A percentile compares a stretch with the other conserved stretches of the same genome.
phyloP scores from a whole-genome alignment of 2,329 filamentous ascomycete species.

The Macrophomina phaseolina region DNA sequence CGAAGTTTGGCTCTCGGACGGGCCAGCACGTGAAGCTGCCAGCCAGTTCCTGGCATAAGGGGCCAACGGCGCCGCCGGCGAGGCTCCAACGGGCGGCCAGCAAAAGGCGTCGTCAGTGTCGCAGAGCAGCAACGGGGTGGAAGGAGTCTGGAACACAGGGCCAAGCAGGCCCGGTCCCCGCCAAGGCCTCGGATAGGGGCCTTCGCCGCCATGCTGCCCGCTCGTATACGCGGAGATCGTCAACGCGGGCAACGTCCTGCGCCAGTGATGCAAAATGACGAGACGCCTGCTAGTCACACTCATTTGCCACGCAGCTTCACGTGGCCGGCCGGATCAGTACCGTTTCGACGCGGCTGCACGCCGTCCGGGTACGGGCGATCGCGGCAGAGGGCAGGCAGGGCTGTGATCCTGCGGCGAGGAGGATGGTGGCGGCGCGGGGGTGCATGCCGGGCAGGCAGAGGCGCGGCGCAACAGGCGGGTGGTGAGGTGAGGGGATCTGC shows the following conservation, averaged over 20 bases:
- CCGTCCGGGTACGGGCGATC: not conserved
- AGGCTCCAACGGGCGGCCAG: conserved; percentile 13
- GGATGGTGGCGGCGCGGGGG: not conserved
- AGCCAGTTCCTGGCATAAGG: conserved; percentile 1
- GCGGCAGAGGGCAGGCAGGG: not conserved
- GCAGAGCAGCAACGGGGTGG: not conserved
- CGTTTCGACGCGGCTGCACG: not conserved
- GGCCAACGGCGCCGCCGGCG: conserved; percentile 13
- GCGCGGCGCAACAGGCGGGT: conserved; percentile 3
- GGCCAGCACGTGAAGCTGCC: conserved; percentile 18
- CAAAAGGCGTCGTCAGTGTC: conserved; percentile 5
- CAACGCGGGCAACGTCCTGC: conserved; percentile 3
- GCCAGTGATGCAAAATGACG: not conserved
- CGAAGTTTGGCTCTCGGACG: conserved; percentile 3
- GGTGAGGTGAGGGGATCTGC: conserved; percentile 7
- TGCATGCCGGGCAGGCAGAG: not conserved
- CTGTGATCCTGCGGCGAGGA: not conserved
- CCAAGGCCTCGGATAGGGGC: conserved; percentile 16
- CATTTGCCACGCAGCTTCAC: not conserved
- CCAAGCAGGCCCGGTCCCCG: conserved; percentile 5
- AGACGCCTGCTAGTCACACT: not conserved
- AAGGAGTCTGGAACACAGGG: conserved; percentile 21
- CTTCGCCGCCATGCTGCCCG: conserved; percentile 1
- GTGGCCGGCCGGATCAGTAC: not conserved
- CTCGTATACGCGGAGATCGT: conserved; percentile 16